A percentile compares a stretch with the other conserved stretches of the same genome.
These are phyloP conservation scores for Cyclotella sp. DNA, from an alignment of 108 stramenopile genomes.

Conservation along the genomic window DNA sequence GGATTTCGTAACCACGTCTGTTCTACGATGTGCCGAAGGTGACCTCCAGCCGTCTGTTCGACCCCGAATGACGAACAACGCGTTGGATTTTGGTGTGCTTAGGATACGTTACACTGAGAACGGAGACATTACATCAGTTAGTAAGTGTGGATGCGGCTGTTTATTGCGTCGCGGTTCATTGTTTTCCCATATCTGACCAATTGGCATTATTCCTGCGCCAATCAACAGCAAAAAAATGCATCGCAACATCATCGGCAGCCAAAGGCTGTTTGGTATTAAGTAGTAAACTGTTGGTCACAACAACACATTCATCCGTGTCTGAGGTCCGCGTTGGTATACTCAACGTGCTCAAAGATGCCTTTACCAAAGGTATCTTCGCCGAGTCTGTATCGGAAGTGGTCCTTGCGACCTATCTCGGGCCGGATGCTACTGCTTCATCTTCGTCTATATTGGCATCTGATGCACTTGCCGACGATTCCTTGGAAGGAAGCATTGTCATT, in stretches of 20 bases:
- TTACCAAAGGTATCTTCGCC: conserved; percentile 28
- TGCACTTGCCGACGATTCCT: not conserved
- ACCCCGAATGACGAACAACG: conserved; percentile 18
- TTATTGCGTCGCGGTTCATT: not conserved
- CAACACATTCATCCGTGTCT: conserved; percentile 8
- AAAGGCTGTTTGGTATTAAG: conserved; percentile 41
- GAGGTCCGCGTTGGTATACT: conserved; percentile 36
- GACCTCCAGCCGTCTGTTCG: conserved; percentile 9
- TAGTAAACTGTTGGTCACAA: conserved; percentile 43
- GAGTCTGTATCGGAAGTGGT: conserved; percentile 40
- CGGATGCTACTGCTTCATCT: conserved; percentile 23
- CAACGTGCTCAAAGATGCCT: conserved; percentile 33
- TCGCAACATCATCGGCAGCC: conserved; percentile 33
- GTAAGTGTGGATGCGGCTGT: conserved; percentile 24
- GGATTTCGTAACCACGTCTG: conserved; percentile 33
- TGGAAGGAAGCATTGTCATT: not conserved
- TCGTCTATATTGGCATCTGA: not conserved
- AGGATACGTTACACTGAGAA: conserved; percentile 45
- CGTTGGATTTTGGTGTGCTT: conserved; percentile 29
- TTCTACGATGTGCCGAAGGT: conserved; percentile 32
- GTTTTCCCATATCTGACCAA: not conserved
- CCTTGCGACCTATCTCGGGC: conserved; percentile 41
- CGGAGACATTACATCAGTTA: conserved; percentile 34
- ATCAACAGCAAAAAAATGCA: conserved; percentile 33
- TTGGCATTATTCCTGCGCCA: not conserved